Conservation (phyloP, 2,329 filamentous ascomycete species). For the Colletotrichum lini region DNA sequence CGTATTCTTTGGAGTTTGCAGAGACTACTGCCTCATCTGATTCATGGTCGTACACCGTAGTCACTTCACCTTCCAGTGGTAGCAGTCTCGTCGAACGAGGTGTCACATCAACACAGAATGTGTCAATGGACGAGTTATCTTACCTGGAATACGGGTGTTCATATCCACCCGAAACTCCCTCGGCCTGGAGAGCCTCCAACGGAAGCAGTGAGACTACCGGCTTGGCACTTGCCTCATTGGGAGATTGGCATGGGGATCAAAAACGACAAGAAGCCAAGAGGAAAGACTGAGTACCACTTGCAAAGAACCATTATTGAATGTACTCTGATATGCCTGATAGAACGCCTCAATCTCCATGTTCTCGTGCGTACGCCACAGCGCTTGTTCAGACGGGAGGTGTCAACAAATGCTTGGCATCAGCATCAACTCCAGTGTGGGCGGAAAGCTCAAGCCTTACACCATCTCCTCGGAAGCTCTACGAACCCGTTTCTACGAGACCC, state of each 20-base stretch:
- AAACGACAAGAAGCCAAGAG: slow-evolving; percentile 1
- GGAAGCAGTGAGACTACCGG: not conserved
- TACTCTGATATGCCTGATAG: not conserved
- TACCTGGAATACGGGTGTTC: not conserved
- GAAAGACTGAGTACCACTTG: not conserved
- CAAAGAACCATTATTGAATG: not conserved
- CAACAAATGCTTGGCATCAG: not conserved
- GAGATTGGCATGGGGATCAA: not conserved
- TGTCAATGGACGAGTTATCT: not conserved
- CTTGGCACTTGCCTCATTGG: not conserved
- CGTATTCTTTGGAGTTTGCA: not conserved
- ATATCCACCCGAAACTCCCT: not conserved
- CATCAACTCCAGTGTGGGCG: slow-evolving; percentile 2
- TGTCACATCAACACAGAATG: not conserved
- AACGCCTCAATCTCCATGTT: slow-evolving; percentile 12
- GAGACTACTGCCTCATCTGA: not conserved
- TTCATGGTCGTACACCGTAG: not conserved
- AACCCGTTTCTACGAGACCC: slow-evolving; percentile 2
- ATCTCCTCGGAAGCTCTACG: not conserved
- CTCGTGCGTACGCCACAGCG: slow-evolving; percentile 6
- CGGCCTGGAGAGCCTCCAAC: not conserved
- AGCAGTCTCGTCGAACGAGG: not conserved
- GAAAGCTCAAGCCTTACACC: slow-evolving; percentile 16
- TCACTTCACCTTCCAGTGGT: slow-evolving; percentile 2
- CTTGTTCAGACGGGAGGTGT: slow-evolving; percentile 12